Base-by-base conservation (phyloP, 2,329 filamentous ascomycete species). In the Colletotrichum plurivorum region DNA sequence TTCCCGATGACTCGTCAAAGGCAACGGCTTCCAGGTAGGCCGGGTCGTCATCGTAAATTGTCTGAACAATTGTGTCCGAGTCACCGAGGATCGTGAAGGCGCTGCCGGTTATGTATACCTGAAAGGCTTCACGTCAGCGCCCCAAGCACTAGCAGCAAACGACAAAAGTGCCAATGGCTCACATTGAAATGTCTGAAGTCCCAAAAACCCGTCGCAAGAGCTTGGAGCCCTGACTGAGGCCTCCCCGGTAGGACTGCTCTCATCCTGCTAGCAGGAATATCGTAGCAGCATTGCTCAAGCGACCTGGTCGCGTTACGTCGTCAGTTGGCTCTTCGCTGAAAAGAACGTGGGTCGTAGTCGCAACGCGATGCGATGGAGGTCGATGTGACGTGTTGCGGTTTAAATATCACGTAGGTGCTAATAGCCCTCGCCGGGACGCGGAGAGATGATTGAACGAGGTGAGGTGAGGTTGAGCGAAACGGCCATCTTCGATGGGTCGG, bases 71-170 rank as follows among this genome's bases (percentile, higher is more conserved):
- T 63, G 88, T 88, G 71, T 91, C 86, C 60, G 93, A 88, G 58
- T 90, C 92, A 76, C 89, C 88, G 73, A 98, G 90, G 75, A 99
- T 91, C 61, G 96, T 90, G 72, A 98, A 89, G 71, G 94, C 94
- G 80, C 92, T 93, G 76, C 95, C 95, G 69, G 93, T 96, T 73
- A 98, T 92, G 82, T 98, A 99, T 59, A 90, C 89, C 94, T 97
- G 76, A 39, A 46, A 58, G 52, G 31, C 27, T 12, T 36, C 13
- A 49, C 9, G 48, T 73, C 55, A 73, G 58, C 63, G 41, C 16
- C 22, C 71, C 48, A 15, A 20, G 43, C 13, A 12, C 12, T 5
- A 36, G 13, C 16, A n/a, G 27, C n/a, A 73, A 71, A 59, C 53
- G 51, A 52, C 27, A 41, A 31, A 25, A 36, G 60, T 22, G 58